phyloP scores from a whole-genome alignment of 2,329 filamentous ascomycete genomes.

The Claviceps africana region DNA sequence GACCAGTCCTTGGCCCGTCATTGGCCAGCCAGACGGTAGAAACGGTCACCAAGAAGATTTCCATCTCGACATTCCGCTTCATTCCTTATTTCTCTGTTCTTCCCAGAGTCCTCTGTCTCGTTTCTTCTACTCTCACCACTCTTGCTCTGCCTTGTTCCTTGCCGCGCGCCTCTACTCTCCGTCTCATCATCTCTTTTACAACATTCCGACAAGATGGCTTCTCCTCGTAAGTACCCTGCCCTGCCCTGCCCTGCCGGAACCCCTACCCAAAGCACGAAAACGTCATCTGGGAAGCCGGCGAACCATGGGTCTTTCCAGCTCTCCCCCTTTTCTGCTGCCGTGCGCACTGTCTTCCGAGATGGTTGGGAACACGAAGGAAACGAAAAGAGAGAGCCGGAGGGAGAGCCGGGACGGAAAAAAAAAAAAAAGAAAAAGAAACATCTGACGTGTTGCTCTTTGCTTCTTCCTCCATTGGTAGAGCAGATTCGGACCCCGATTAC shows the following conservation, averaged over 20 bases:
- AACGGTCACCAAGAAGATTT: neutral
- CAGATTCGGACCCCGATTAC: conserved; percentile 78
- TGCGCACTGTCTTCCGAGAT: neutral
- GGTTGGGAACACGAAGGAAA: neutral
- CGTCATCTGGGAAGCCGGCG: neutral
- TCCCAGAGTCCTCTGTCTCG: neutral
- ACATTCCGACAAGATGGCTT: conserved; percentile 5
- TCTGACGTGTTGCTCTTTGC: neutral
- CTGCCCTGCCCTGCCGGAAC: too few species aligned
- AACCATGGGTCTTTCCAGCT: neutral
- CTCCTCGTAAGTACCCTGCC: conserved; percentile 9
- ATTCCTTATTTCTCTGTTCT: neutral
- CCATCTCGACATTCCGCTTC: neutral
- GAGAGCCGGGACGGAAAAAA: neutral
- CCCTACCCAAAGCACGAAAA: neutral
- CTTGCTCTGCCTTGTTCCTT: neutral
- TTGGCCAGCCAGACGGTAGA: neutral
- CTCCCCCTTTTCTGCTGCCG: neutral
- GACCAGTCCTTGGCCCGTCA: neutral
- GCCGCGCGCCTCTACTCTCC: neutral
- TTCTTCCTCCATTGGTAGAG: conserved; percentile 13
- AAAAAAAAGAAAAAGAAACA: neutral
- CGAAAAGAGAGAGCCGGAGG: too few species aligned
- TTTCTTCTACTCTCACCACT: neutral
- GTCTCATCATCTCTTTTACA: neutral